Evolutionary conservation across 805 yeast genomes (phyloP), one percentile per base, ranked within the genome.

Genomic region (Dipodascopsis tothii): DNA sequence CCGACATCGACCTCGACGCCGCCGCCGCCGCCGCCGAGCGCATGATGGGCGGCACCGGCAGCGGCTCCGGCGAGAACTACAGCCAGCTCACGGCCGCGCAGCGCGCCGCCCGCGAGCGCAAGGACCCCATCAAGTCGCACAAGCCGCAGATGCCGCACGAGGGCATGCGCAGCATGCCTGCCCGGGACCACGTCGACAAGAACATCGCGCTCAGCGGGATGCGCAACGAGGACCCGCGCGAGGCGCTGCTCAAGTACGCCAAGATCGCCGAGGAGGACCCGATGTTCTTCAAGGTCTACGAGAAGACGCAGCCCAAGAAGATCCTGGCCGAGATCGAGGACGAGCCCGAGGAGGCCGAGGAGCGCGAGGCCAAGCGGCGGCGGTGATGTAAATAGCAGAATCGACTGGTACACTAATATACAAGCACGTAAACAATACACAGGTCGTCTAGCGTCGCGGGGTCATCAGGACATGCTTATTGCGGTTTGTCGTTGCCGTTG

Each of bases 191-290:
- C 30, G 45, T 57, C 17, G 43, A 43, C 19, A 40, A 47, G 2
- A 51, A 48, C 27, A 52, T 56, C 1, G 46, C 39, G 9, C 28
- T 44, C 5, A 44, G 51, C 20, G 41, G 43, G 18, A 36, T 46
- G 35, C 33, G 30, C 3, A 37, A 39, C n/a, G 63, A 62, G 44
- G 66, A 61, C 41, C 65, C 65, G 1, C 35, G 65, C 20, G 66
- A 62, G 39, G 64, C 61, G 33, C 46, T 61, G 37, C 46, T 61
- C 21, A 57, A 56, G 39, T 57, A 56, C 35, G 64, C 65, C 3
- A 55, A 58, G n/a, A 40, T 46, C 20, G 61, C 63, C 1, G 49
- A 57, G 36, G 43, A 43, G 18, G 52, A 56, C 21, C 58, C 60
- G 3, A 39, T 50, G 25, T 56, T 56, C 40, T 34, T 51, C 27